phyloP scores from a whole-genome alignment of 768 basidiomycete genomes.

The Psilocybe tampanensis region DNA sequence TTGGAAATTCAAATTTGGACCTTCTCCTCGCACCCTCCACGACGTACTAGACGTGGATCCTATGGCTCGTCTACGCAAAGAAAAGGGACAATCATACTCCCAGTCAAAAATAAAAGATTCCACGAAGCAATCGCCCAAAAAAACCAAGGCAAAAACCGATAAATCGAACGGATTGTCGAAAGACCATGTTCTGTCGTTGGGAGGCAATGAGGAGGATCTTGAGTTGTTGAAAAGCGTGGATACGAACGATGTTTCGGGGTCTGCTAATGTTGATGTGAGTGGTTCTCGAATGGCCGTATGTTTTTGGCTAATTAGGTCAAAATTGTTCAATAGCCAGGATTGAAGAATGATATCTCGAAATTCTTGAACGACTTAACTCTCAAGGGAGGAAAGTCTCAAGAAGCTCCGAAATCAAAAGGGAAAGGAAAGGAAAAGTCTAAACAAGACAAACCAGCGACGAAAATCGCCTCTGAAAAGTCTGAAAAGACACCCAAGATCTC shows the following conservation, averaged over 20 bases:
- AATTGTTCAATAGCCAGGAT: conserved; percentile 31
- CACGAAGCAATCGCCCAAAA: conserved; percentile 3
- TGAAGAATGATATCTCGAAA: conserved; percentile 48
- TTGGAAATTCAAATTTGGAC: not conserved
- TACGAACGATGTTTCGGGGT: conserved; percentile 29
- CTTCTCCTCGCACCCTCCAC: not conserved
- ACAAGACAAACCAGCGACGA: not conserved
- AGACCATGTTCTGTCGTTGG: conserved; percentile 41
- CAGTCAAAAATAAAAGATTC: not conserved
- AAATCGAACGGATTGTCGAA: conserved; percentile 17
- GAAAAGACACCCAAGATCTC: conserved; percentile 15
- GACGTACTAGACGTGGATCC: not conserved
- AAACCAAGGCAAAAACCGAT: conserved; percentile 1
- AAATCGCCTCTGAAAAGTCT: not conserved
- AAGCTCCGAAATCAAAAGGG: conserved; percentile 12
- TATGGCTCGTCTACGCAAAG: conserved; percentile 22
- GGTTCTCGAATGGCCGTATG: not conserved
- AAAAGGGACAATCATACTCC: conserved; percentile 9
- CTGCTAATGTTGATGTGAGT: conserved; percentile 35
- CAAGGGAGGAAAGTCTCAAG: conserved; percentile 9
- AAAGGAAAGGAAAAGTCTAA: conserved; percentile 18
- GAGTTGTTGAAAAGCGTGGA: conserved; percentile 44
- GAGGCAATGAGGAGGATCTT: conserved; percentile 50
- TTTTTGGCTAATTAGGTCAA: not conserved
- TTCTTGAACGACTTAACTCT: conserved; percentile 46